Evolutionary conservation across 805 yeast species (phyloP).

Genomic region (Sugiyamaella floridensis): DNA sequence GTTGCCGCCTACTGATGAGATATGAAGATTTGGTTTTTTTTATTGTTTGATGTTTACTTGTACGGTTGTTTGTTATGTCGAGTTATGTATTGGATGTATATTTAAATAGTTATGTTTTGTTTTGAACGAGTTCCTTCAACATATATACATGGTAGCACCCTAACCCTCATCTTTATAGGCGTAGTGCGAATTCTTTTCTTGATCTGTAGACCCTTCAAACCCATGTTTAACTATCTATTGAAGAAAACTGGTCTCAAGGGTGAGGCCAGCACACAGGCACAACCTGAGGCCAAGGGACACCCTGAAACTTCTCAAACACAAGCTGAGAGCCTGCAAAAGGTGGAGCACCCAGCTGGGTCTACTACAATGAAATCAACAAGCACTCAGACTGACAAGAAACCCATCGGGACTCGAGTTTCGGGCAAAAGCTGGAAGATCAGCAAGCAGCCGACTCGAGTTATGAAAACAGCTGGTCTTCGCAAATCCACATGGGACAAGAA

Average conservation of each 20-base stretch:
- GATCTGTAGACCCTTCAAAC: not conserved
- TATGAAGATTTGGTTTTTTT: not conserved
- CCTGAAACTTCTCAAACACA: not conserved
- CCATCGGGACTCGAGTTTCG: conserved; percentile 23
- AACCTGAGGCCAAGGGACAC: not conserved
- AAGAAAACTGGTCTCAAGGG: conserved; percentile 13
- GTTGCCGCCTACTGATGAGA: conserved; percentile 14
- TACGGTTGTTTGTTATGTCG: too few species aligned
- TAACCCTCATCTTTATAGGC: not conserved
- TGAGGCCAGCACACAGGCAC: not conserved
- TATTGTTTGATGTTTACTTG: not conserved
- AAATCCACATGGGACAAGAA: conserved; percentile 56
- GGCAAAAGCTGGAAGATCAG: conserved; percentile 34
- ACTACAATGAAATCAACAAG: not conserved
- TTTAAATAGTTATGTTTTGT: conserved; percentile 1
- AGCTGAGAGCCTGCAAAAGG: not conserved
- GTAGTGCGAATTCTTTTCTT: not conserved
- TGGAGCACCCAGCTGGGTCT: not conserved
- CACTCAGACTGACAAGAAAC: conserved; percentile 1
- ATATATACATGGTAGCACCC: not conserved
- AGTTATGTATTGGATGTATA: conserved; percentile 2
- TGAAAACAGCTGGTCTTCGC: conserved; percentile 41
- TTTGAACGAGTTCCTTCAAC: not conserved
- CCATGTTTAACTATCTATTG: conserved; percentile 13
- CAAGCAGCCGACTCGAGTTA: conserved; percentile 29